Percentiles rank a stretch among this genome's conserved stretches.
Conservation (phyloP, 306 rosid genomes). For the Calophaca sinica region DNA sequence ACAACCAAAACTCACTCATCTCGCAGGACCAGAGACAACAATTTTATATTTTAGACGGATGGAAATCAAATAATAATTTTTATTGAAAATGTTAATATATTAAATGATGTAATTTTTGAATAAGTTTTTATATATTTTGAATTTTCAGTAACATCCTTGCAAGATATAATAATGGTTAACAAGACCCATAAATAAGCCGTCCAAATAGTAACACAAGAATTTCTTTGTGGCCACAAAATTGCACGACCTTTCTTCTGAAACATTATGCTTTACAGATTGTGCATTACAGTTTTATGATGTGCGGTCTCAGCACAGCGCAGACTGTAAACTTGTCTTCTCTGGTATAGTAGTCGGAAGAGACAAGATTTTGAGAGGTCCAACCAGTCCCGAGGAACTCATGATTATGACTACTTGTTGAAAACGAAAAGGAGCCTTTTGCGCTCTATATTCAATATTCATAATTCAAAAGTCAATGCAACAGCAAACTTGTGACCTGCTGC, state of each 20-base stretch:
- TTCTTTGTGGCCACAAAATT: neutral
- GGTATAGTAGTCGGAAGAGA: conserved; percentile 35
- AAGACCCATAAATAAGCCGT: too few relatives aligned
- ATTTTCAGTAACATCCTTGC: too few relatives aligned
- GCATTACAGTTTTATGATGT: neutral
- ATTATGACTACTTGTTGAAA: conserved; percentile 27
- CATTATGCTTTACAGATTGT: neutral
- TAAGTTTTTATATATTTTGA: too few relatives aligned
- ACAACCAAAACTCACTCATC: too few relatives aligned
- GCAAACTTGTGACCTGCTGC: conserved; percentile 29
- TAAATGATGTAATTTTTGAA: too few relatives aligned
- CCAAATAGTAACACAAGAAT: too few relatives aligned
- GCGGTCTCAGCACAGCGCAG: conserved; percentile 16
- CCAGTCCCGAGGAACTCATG: conserved; percentile 47
- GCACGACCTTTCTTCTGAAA: conserved; percentile 17
- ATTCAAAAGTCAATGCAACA: conserved; percentile 40
- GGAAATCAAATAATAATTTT: too few relatives aligned
- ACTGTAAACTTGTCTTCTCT: conserved; percentile 40
- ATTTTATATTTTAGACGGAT: too few relatives aligned
- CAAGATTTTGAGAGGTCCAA: conserved; percentile 48
- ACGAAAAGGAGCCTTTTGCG: conserved; percentile 18
- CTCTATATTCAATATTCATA: neutral
- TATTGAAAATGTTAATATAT: too few relatives aligned
- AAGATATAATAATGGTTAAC: too few relatives aligned
- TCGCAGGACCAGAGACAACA: too few relatives aligned